Conservation (phyloP, 1,284 basidiomycete species). For the Pseudozyma tsukubaensis region DNA sequence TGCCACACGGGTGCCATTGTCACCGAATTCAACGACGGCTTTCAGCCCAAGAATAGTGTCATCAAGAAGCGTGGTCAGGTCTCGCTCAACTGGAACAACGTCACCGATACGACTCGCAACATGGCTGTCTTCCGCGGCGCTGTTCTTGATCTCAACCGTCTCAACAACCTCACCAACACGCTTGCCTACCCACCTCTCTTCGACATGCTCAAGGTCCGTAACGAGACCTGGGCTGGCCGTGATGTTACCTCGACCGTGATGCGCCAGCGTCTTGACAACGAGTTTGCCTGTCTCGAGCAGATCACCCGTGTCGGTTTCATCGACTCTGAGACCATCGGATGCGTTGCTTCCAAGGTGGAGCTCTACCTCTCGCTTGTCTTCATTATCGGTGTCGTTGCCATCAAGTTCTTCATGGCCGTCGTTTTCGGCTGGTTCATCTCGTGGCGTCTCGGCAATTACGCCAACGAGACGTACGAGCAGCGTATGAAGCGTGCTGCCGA, state of each 20-base stretch:
- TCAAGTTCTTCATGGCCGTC: constrained; percentile 96
- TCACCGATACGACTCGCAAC: constrained; percentile 78
- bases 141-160: constrained; percentile 87
- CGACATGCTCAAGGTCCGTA: constrained; percentile 78
- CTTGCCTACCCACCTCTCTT: constrained; percentile 85
- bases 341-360: constrained; percentile 92
- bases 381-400: constrained; percentile 94
- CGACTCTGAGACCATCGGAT: constrained; percentile 92
- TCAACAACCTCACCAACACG: constrained; percentile 82
- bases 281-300: constrained; percentile 87
- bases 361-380: constrained; percentile 95
- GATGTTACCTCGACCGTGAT: constrained; percentile 89
- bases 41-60: constrained; percentile 27
- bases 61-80: constrained; percentile 79
- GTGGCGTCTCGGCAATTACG: constrained; percentile 92
- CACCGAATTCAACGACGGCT: constrained; percentile 44
- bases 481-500: constrained; percentile 89
- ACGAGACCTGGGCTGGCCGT: constrained; percentile 81
- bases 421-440: constrained; percentile 97
- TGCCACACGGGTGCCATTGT: constrained; percentile 50
- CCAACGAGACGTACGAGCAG: constrained; percentile 90
- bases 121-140: constrained; percentile 89
- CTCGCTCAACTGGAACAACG: constrained; percentile 90
- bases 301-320: constrained; percentile 89
- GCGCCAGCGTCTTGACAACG: constrained; percentile 73